phyloP scores from a whole-genome alignment of 2,329 filamentous ascomycete species.

The Thelonectria olida region DNA sequence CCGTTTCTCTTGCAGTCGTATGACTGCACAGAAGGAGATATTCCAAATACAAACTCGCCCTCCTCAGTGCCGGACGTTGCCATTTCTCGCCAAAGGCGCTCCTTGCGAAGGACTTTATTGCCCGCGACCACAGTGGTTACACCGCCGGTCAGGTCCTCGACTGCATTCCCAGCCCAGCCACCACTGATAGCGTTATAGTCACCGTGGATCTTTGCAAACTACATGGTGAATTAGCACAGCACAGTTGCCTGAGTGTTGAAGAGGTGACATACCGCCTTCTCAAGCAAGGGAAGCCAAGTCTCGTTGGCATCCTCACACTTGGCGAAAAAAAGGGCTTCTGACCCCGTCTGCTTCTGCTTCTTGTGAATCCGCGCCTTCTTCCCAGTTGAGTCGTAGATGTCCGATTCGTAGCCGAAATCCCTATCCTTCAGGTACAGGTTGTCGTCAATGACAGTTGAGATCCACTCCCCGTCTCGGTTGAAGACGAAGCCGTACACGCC shows the following conservation, averaged over 20 bases:
- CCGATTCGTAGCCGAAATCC: conserved; percentile 52
- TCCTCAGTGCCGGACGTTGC: conserved; percentile 72
- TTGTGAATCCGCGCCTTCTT: conserved; percentile 69
- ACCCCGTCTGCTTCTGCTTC: conserved; percentile 72
- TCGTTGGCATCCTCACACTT: conserved; percentile 75
- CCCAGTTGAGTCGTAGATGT: conserved; percentile 52
- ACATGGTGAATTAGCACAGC: conserved; percentile 9
- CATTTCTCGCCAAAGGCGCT: conserved; percentile 76
- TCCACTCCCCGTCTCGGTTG: conserved; percentile 76
- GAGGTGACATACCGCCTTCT: conserved; percentile 64
- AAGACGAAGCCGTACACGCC: conserved; percentile 81
- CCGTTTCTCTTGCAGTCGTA: conserved; percentile 47
- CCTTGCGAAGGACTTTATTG: conserved; percentile 70
- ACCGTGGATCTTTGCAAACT: conserved; percentile 78
- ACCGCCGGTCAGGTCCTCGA: conserved; percentile 63
- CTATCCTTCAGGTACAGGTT: conserved; percentile 54
- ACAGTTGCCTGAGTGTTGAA: rapidly evolving
- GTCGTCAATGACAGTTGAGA: conserved; percentile 76
- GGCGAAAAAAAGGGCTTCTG: conserved; percentile 74
- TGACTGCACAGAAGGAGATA: conserved; percentile 45
- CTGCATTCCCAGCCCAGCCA: conserved; percentile 66
- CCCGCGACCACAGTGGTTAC: conserved; percentile 65
- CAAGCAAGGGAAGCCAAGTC: conserved; percentile 77
- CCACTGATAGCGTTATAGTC: conserved; percentile 75
- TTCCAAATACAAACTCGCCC: conserved; percentile 70